These are phyloP conservation scores for Quercus tomentella DNA, from an alignment of 331 rosid genomes.

Conservation along the genomic window DNA sequence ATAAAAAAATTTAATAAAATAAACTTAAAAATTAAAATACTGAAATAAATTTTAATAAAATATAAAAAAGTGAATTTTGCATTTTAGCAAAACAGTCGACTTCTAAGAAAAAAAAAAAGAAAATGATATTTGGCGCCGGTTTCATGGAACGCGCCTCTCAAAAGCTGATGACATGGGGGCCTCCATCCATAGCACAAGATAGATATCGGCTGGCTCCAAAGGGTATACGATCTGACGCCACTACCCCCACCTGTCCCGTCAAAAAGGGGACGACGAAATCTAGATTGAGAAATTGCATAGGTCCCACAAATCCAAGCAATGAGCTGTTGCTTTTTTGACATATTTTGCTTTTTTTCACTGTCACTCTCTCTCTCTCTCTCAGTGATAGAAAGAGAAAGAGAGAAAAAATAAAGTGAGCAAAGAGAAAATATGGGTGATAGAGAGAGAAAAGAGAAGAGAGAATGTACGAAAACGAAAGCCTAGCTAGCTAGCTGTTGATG, in stretches of 20 bases:
- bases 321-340: slow-evolving; percentile 59
- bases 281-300: slow-evolving; percentile 43
- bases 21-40: accelerated
- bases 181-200: too few species aligned
- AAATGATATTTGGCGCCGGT: too few species aligned
- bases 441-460: slow-evolving; percentile 4
- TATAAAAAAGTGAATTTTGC: too few species aligned
- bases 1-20: too few species aligned
- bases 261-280: slow-evolving; percentile 49
- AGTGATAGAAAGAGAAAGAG: not conserved
- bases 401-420: not conserved
- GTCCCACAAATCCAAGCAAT: slow-evolving; percentile 74
- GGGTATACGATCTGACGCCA: slow-evolving; percentile 22
- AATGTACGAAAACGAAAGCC: slow-evolving; percentile 21
- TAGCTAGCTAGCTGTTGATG: slow-evolving; percentile 16
- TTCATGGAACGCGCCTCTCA: too few species aligned
- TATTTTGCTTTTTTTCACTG: slow-evolving; percentile 20
- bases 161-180: too few species aligned
- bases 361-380: slow-evolving; percentile 9
- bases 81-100: too few species aligned
- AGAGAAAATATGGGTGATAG: not conserved
- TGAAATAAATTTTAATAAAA: too few species aligned
- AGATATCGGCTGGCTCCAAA: not conserved
- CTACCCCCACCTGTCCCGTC: slow-evolving; percentile 41
- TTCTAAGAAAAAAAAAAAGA: too few species aligned